phyloP scores from a whole-genome alignment of 306 rosid species.

The Prunus mira region DNA sequence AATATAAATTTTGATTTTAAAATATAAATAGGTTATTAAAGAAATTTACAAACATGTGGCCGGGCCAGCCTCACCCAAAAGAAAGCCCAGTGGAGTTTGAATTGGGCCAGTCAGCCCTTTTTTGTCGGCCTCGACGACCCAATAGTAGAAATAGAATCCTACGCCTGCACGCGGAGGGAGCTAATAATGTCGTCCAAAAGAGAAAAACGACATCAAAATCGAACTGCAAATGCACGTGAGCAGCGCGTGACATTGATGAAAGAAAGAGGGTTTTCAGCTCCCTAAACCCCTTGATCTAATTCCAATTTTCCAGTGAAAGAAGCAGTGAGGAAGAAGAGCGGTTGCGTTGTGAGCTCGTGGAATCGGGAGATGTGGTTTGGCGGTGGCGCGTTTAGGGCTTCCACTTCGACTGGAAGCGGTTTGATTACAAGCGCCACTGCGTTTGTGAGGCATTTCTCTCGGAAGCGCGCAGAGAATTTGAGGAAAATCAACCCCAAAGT shows the following conservation, averaged over 20 bases:
- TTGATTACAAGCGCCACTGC: background rate
- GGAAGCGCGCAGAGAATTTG: conserved; percentile 45
- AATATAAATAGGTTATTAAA: no score
- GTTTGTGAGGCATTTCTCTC: conserved; percentile 42
- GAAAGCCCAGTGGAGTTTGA: no score
- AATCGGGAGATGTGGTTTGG: conserved; percentile 6
- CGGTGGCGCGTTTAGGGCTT: background rate
- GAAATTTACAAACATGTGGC: no score
- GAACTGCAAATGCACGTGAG: background rate
- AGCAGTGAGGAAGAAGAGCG: background rate
- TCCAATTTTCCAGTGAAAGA: background rate
- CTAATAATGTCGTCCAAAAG: no score
- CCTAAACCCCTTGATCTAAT: background rate
- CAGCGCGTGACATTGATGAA: background rate
- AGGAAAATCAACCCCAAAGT: conserved; percentile 49
- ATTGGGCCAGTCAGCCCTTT: no score
- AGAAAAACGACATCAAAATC: background rate
- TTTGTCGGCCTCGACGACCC: no score
- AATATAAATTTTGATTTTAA: no score
- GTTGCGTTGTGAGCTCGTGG: background rate
- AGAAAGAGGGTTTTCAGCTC: background rate
- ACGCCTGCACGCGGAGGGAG: no score
- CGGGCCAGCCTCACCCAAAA: no score
- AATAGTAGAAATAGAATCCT: no score
- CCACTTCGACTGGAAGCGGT: background rate